Conservation (phyloP, 768 basidiomycete species). For the Lactifluus pinguis region DNA sequence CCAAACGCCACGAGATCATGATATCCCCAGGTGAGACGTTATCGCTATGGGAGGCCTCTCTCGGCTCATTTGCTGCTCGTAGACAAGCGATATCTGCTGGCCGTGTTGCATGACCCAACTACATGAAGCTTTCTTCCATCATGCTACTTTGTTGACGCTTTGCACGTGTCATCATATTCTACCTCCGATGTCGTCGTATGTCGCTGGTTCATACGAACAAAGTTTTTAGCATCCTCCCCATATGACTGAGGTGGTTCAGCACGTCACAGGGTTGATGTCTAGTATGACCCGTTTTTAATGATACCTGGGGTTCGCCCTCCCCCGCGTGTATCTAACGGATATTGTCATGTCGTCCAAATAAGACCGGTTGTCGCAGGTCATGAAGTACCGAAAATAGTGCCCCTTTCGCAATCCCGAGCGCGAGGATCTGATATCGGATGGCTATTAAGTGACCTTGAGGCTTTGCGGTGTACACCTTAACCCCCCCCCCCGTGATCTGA, state of each 20-base stretch:
- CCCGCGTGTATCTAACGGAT: not conserved
- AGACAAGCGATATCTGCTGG: slow-evolving; percentile 78
- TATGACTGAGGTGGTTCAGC: not conserved
- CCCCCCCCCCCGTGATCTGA: not conserved
- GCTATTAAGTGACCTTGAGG: not conserved
- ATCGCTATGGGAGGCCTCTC: not conserved
- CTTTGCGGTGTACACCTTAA: slow-evolving; percentile 8
- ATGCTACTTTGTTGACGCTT: not conserved
- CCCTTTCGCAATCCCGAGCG: not conserved
- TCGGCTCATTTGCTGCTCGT: not conserved
- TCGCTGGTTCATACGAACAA: not conserved
- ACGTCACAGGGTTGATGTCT: not conserved
- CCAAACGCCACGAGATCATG: slow-evolving; percentile 87
- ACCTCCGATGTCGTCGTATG: not conserved
- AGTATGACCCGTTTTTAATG: not conserved
- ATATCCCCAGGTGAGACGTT: slow-evolving; percentile 74
- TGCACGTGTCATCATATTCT: not conserved
- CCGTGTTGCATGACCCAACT: slow-evolving; percentile 69
- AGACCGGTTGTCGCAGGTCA: not conserved
- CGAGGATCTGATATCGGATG: slow-evolving; percentile 7
- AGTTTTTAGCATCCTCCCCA: not conserved
- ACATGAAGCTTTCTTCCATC: slow-evolving; percentile 2
- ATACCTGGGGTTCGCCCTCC: not conserved
- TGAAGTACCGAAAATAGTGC: not conserved
- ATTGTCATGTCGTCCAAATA: not conserved